phyloP scores from a whole-genome alignment of 2,329 filamentous ascomycete genomes.

The Trichoderma semiorbis region DNA sequence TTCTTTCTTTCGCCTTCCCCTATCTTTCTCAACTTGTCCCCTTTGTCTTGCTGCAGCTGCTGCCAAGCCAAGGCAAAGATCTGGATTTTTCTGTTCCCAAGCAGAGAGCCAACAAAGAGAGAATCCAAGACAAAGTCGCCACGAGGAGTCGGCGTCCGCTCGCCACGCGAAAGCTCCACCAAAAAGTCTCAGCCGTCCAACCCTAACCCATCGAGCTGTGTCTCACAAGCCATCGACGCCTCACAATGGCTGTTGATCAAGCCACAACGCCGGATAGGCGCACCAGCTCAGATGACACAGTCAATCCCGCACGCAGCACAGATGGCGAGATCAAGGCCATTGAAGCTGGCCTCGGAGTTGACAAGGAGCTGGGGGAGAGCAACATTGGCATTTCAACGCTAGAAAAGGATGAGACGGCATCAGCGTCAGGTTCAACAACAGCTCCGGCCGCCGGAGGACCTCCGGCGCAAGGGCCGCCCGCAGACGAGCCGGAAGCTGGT shows the following conservation, averaged over 20 bases:
- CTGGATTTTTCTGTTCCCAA: not conserved
- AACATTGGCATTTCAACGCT: slow-evolving; percentile 1
- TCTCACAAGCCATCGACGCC: not conserved
- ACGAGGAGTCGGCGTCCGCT: not conserved
- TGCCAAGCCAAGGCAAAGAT: not conserved
- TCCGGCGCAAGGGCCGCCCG: slow-evolving; percentile 8
- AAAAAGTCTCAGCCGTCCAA: slow-evolving; percentile 12
- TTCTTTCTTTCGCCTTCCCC: not conserved
- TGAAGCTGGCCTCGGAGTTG: not conserved
- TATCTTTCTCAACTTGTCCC: not conserved
- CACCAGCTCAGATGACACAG: slow-evolving; percentile 30
- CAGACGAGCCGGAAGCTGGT: slow-evolving; percentile 32
- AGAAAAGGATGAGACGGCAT: slow-evolving; percentile 18
- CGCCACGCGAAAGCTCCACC: slow-evolving; percentile 12
- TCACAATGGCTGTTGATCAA: slow-evolving; percentile 11
- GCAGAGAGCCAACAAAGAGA: not conserved
- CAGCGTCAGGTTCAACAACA: not conserved
- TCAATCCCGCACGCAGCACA: slow-evolving; percentile 27
- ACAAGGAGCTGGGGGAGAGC: not conserved
- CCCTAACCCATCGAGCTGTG: not conserved
- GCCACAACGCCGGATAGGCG: slow-evolving; percentile 22
- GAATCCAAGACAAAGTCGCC: not conserved
- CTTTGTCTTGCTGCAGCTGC: not conserved
- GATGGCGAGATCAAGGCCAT: slow-evolving; percentile 11
- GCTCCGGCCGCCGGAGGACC: not conserved